Evolutionary conservation across 495 filamentous ascomycete genomes (phyloP).

Genomic region (Aspergillus saccharolyticus): DNA sequence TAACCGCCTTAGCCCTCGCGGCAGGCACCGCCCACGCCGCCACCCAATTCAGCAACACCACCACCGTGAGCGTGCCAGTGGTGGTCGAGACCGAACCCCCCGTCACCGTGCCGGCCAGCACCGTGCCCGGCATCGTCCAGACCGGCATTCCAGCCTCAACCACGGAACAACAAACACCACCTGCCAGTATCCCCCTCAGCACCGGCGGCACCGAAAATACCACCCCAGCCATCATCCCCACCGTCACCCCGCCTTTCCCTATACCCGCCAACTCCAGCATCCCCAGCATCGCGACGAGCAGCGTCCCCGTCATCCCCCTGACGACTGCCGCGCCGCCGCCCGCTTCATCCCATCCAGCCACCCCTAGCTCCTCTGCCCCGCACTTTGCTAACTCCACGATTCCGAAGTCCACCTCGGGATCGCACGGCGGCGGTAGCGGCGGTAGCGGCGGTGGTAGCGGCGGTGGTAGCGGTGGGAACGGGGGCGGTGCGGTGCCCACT

Average conservation of each 20-base stretch:
- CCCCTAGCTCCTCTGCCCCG: slow-evolving; percentile 7
- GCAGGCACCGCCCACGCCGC: slow-evolving; percentile 16
- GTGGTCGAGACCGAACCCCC: too few species aligned
- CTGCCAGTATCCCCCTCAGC: neutral
- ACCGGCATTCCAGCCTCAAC: too few species aligned
- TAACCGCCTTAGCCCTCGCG: slow-evolving; percentile 18
- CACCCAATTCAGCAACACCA: neutral
- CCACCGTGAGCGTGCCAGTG: too few species aligned
- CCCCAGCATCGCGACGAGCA: too few species aligned
- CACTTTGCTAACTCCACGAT: slow-evolving; percentile 7
- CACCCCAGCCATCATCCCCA: neutral
- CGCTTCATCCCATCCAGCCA: slow-evolving; percentile 6
- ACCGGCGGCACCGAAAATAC: neutral
- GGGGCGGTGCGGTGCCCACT: slow-evolving; percentile 7
- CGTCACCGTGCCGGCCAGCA: slow-evolving; percentile 2
- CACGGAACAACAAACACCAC: too few species aligned
- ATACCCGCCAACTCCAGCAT: slow-evolving; percentile 1
- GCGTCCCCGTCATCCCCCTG: slow-evolving; percentile 3
- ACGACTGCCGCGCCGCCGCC: slow-evolving; percentile 5
- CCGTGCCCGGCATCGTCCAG: too few species aligned
- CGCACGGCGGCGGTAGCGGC: neutral
- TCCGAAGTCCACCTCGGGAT: slow-evolving; percentile 2
- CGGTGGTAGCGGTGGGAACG: neutral
- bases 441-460: neutral
- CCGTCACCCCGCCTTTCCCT: neutral